A percentile compares a stretch with the other conserved stretches of the same genome.
These are phyloP conservation scores for Coniella lustricola DNA, from an alignment of 2,329 filamentous ascomycete species.

Conservation along the genomic window DNA sequence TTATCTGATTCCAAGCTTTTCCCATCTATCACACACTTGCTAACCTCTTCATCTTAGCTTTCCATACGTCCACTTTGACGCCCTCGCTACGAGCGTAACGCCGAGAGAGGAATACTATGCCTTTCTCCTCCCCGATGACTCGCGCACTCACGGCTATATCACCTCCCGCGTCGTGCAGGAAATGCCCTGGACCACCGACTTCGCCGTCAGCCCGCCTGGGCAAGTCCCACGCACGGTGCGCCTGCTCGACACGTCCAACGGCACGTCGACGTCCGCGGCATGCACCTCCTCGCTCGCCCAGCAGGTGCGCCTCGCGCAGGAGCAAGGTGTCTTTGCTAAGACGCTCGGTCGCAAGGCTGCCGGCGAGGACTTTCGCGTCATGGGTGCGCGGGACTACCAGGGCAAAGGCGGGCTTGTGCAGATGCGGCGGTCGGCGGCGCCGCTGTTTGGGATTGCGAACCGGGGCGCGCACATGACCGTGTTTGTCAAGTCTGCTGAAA, in stretches of 20 bases:
- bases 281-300: slow-evolving; percentile 32
- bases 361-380: slow-evolving; percentile 29
- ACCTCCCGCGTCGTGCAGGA: slow-evolving; percentile 35
- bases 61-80: slow-evolving; percentile 31
- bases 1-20: no score
- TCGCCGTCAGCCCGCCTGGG: slow-evolving; percentile 24
- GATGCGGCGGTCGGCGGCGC: slow-evolving; percentile 39
- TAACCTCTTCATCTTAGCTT: slow-evolving; percentile 31
- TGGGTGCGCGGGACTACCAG: slow-evolving; percentile 20
- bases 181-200: slow-evolving; percentile 38
- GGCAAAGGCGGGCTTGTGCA: slow-evolving; percentile 16
- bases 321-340: slow-evolving; percentile 30
- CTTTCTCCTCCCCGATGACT: slow-evolving; percentile 38
- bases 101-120: slow-evolving; percentile 27
- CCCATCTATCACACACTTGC: not conserved
- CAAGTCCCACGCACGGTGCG: slow-evolving; percentile 25
- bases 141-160: slow-evolving; percentile 43
- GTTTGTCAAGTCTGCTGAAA: slow-evolving; percentile 39
- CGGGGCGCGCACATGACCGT: slow-evolving; percentile 58
- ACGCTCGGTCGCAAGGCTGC: slow-evolving; percentile 22
- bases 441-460: slow-evolving; percentile 55
- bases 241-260: slow-evolving; percentile 23
- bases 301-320: slow-evolving; percentile 32
- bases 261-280: slow-evolving; percentile 22
- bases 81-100: slow-evolving; percentile 29